phyloP scores from a whole-genome alignment of 164 flowering plant genomes.

The Vitis riparia region DNA sequence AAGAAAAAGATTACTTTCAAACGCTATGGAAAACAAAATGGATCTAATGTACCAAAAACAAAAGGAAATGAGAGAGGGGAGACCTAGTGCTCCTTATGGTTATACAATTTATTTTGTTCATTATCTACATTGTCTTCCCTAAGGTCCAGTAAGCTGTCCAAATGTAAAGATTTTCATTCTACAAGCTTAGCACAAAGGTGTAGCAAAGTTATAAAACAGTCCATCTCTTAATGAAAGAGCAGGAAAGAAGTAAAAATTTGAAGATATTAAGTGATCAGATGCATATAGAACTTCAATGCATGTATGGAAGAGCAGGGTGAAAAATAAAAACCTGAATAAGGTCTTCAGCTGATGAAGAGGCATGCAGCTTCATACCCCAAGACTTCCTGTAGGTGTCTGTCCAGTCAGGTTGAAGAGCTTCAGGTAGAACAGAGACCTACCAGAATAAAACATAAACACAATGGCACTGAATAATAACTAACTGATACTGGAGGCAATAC shows the following conservation, averaged over 20 bases:
- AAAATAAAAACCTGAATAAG: slow-evolving; percentile 61
- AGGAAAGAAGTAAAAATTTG: not conserved
- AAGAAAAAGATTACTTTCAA: too few relatives aligned
- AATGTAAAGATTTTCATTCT: too few relatives aligned
- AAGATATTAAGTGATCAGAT: not conserved
- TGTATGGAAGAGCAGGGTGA: not conserved
- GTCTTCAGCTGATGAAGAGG: slow-evolving; percentile 55
- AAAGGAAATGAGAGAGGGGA: too few relatives aligned
- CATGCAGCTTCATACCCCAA: slow-evolving; percentile 64
- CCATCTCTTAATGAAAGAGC: too few relatives aligned
- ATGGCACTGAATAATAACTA: not conserved
- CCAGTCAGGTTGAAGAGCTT: slow-evolving; percentile 73
- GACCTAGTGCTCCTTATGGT: too few relatives aligned
- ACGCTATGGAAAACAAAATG: too few relatives aligned
- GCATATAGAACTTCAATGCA: not conserved
- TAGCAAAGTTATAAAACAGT: too few relatives aligned
- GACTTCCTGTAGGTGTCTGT: slow-evolving; percentile 50
- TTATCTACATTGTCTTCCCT: too few relatives aligned
- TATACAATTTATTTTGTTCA: too few relatives aligned
- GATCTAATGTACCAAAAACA: too few relatives aligned
- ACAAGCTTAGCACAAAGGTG: too few relatives aligned
- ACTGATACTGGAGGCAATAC: not conserved
- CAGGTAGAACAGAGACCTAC: slow-evolving; percentile 70
- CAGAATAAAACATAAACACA: not conserved
- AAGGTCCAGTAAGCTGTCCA: too few relatives aligned